These are phyloP conservation scores for Senecio squalidus DNA, from an alignment of 140 eudicot species.

Conservation along the genomic window DNA sequence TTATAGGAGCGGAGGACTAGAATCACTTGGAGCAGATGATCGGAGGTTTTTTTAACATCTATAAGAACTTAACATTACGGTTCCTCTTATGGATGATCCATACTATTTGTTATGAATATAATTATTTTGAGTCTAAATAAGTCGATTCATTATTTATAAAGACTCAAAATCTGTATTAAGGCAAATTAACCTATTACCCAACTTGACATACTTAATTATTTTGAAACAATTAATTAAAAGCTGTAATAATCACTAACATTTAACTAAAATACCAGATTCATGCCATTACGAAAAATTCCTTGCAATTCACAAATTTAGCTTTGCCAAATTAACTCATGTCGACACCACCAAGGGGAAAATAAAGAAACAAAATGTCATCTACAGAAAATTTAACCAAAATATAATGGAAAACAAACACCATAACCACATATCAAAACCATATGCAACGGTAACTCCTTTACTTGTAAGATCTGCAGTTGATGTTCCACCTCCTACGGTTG, in stretches of 20 bases:
- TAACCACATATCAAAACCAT: constrained; percentile 16
- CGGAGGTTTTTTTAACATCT: no score
- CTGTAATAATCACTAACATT: background rate
- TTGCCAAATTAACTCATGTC: constrained; percentile 18
- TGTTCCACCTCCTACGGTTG: constrained; percentile 21
- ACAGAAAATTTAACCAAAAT: constrained; percentile 19
- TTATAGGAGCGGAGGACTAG: no score
- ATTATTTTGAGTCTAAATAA: no score
- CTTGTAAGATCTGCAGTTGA: constrained; percentile 39
- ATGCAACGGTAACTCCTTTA: constrained; percentile 21
- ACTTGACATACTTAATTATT: background rate
- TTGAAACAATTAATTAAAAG: no score
- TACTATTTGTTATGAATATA: no score
- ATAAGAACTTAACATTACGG: no score
- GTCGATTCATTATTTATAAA: no score
- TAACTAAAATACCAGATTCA: background rate
- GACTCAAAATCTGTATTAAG: no score
- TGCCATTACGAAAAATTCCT: constrained; percentile 10
- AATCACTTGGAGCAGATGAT: no score
- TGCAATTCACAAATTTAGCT: constrained; percentile 16
- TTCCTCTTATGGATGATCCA: no score
- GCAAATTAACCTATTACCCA: background rate
- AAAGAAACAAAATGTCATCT: constrained; percentile 9
- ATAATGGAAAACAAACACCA: constrained; percentile 14
- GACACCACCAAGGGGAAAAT: constrained; percentile 4